These are phyloP conservation scores for Rhizoclosmatium globosum DNA, from an alignment of 192 early-diverging fungal genomes.

Conservation along the genomic window DNA sequence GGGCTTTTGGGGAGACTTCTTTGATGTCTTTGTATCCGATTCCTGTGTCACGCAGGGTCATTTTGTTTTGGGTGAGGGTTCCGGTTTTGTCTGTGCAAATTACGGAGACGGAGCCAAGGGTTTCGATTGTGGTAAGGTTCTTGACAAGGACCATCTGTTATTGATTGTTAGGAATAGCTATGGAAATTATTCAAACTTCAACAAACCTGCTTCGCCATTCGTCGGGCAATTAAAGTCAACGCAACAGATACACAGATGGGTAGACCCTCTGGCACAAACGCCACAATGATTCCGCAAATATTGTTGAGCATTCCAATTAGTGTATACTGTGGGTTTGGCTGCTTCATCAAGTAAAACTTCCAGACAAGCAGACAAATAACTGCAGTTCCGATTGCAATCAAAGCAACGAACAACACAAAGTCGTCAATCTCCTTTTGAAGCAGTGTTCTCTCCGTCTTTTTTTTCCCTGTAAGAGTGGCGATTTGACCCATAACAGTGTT, in stretches of 20 bases:
- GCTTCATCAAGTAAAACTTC: constrained; percentile 11
- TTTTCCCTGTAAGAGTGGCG: constrained; percentile 57
- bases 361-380: constrained; percentile 35
- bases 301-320: constrained; percentile 36
- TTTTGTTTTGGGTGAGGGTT: constrained; percentile 83
- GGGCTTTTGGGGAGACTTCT: constrained; percentile 2
- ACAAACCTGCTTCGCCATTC: constrained; percentile 62
- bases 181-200: not conserved
- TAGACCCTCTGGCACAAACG: constrained; percentile 67
- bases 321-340: constrained; percentile 37
- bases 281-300: constrained; percentile 33
- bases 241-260: constrained; percentile 81
- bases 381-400: constrained; percentile 33
- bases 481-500: constrained; percentile 78
- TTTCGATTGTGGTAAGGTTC: constrained; percentile 87
- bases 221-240: constrained; percentile 77
- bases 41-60: constrained; percentile 52
- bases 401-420: constrained; percentile 77
- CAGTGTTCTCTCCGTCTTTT: constrained; percentile 49
- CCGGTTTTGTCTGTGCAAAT: constrained; percentile 91
- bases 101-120: constrained; percentile 81
- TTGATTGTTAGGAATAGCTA: not conserved
- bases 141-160: constrained; percentile 74
- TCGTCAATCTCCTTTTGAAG: constrained; percentile 69
- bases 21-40: constrained; percentile 1